A percentile compares a stretch with the other conserved stretches of the same genome.
These are phyloP conservation scores for Ocimum tenuiflorum DNA, from an alignment of 257 asterid species.

Conservation along the genomic window DNA sequence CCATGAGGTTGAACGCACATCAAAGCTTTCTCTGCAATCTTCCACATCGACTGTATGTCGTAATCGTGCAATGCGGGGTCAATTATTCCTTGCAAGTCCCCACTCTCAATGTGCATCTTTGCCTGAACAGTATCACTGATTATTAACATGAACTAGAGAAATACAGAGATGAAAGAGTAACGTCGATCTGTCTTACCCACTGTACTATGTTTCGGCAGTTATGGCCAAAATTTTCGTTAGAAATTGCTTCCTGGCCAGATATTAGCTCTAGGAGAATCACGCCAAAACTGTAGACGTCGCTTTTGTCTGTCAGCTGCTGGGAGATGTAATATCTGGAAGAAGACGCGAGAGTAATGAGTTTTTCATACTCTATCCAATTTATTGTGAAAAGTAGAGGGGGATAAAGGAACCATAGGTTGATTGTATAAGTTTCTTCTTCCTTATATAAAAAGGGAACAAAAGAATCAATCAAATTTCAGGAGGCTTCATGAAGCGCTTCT, in stretches of 20 bases:
- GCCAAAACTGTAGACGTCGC: conserved; percentile 91
- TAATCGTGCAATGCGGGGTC: conserved; percentile 69
- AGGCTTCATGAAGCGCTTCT: too few species aligned
- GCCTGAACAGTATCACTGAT: conserved; percentile 38
- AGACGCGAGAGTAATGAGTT: background rate
- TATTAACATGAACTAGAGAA: too few species aligned
- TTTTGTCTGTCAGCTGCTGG: conserved; percentile 93
- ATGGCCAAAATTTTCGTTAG: conserved; percentile 73
- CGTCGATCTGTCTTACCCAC: conserved; percentile 88
- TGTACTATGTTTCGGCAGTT: conserved; percentile 93
- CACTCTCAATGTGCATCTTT: conserved; percentile 82
- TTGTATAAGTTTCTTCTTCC: too few species aligned
- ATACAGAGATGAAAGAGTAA: too few species aligned
- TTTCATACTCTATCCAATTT: too few species aligned
- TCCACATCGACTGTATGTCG: conserved; percentile 97
- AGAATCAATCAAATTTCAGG: too few species aligned
- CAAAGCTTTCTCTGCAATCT: conserved; percentile 93
- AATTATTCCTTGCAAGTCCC: conserved; percentile 88
- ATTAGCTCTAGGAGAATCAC: conserved; percentile 90
- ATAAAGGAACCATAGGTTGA: too few species aligned
- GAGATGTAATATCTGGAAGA: conserved; percentile 79
- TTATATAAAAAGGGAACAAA: too few species aligned
- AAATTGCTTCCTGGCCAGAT: conserved; percentile 97
- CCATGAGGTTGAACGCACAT: conserved; percentile 94
- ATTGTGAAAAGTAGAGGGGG: too few species aligned